Evolutionary conservation across 2,329 filamentous ascomycete genomes (phyloP).

Genomic region (Fusarium buxicola): DNA sequence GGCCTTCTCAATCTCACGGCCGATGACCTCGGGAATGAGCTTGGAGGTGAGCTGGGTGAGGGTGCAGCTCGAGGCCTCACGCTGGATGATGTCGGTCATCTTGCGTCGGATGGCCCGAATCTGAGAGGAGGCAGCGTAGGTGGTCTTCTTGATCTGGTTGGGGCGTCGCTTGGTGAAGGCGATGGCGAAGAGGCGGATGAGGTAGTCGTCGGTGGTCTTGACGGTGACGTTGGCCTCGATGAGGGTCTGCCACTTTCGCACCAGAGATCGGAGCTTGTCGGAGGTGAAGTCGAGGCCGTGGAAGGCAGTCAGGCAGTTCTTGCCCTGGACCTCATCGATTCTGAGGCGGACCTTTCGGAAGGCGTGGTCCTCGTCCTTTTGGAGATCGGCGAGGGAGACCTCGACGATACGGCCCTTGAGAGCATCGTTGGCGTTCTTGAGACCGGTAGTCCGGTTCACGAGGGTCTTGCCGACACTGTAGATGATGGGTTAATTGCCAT

Average conservation of each 20-base stretch:
- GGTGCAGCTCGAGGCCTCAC: constrained; percentile 94
- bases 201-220: constrained; percentile 99
- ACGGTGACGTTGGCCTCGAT: constrained; percentile 99
- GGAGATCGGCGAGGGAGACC: constrained; percentile 97
- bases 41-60: constrained; percentile 97
- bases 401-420: constrained; percentile 99
- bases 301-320: constrained; percentile 99
- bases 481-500: constrained; percentile 37
- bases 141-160: constrained; percentile 99
- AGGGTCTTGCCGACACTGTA: constrained; percentile 98
- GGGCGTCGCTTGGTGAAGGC: constrained; percentile 99
- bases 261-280: constrained; percentile 98
- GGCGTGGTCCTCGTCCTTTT: constrained; percentile 99
- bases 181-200: constrained; percentile 98
- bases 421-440: constrained; percentile 99
- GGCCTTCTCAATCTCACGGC: constrained; percentile 99
- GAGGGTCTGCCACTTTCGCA: constrained; percentile 99
- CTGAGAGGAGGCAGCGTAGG: constrained; percentile 96
- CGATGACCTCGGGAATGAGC: constrained; percentile 99
- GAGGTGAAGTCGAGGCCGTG: constrained; percentile 99
- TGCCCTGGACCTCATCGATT: constrained; percentile 98
- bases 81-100: constrained; percentile 99
- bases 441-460: constrained; percentile 98
- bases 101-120: constrained; percentile 99
- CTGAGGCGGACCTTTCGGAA: constrained; percentile 99